Base-by-base conservation (phyloP, 768 basidiomycete species). In the Strobilomyces dryophilus region DNA sequence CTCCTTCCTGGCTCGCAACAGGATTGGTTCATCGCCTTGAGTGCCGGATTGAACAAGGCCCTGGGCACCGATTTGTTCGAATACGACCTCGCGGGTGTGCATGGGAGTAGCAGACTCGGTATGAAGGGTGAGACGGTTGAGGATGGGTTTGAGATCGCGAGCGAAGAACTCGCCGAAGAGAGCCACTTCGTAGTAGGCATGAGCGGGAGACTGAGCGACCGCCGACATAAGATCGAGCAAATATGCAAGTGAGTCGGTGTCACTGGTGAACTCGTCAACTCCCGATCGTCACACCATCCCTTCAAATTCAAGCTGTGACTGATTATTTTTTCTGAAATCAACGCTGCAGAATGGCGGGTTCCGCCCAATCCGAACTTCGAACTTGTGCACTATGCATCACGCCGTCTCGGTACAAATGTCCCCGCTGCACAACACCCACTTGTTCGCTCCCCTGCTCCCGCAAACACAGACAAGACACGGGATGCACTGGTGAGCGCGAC, bases 131-230 rank as follows among this genome's bases (percentile, higher is more conserved):
- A 92, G 83, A 35, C 90, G 80, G 68, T 92, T 89, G 49, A 92
- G 76, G 56, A 92, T 84, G 0, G 86, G 71, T 62, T 83, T 81
- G 37, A 92, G 81, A 59, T 92, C 89, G 41, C 82, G 78, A 31
- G 87, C 68, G 57, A 86, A 88, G 74, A 92, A 90, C 63, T 89
- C 88, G 55, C 87, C 89, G 51, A 85, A 89, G 56, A 92, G 81
- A 0, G 87, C 86, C 52, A 91, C 85, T 73, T 92, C 89, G 64
- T 91, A 92, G 67, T 89, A 92, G 48, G 76, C 78, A 62, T 86
- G 83, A 11, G 73, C 70, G 34, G 73, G 65, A 39, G 70, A 65
- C 26, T 59, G 60, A 29, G 61, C 35, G 45, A 54, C 57, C 24
- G 62, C 37, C 49, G 60, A 63, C 62, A 64, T 70, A 18, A 34